Evolutionary conservation across 306 rosid species (phyloP), one percentile per base, ranked within the genome.

Genomic region (Glycine soja): DNA sequence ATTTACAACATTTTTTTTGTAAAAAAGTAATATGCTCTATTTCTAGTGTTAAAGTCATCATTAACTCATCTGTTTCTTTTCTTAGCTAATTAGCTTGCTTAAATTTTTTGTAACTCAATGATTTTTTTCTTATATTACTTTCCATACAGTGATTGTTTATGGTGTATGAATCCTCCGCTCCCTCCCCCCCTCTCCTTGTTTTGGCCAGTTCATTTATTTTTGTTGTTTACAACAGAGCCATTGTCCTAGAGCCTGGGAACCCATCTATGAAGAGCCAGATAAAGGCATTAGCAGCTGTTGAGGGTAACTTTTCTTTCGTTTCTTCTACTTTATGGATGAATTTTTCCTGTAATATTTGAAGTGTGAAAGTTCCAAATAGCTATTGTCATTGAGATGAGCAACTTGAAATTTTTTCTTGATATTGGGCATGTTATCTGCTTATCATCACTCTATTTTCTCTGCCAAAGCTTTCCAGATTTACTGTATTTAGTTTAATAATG

Each of bases 221-320:
- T 77, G 58, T 84, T 89, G 38, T 80, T 78, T 82, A 81, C 52
- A 8, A 74, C 97, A 95, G 99, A 86, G 87, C 99, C 80, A 92
- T 93, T 84, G 92, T 96, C 80, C 80, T 96, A 82, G 99, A 96
- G 69, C 94, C 84, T 30, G 98, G 90, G 83, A 93, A 89, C 82
- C 97, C 97, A 6, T 80, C 97, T 48, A 86, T 72, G 92, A 89
- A 90, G 88, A 90, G 84, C 83, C 97, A 93, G 71, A 58, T 81
- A 75, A 88, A 92, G 88, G 88, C 84, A 79, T 58, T 90, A 62
- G 91, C 86, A 80, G 97, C 97, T 86, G 93, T 85, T 79, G 90
- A 91, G 79, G 82, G 99, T 93, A 86, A 81, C 82, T 75, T 77
- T 77, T 54, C 69, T 74, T 75, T 70, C 58, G 43, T 43, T 40